Percentiles rank a stretch among this genome's conserved stretches.
These are phyloP conservation scores for Hypoxylon sp. DNA, from an alignment of 2,329 filamentous ascomycete species.

Conservation along the genomic window DNA sequence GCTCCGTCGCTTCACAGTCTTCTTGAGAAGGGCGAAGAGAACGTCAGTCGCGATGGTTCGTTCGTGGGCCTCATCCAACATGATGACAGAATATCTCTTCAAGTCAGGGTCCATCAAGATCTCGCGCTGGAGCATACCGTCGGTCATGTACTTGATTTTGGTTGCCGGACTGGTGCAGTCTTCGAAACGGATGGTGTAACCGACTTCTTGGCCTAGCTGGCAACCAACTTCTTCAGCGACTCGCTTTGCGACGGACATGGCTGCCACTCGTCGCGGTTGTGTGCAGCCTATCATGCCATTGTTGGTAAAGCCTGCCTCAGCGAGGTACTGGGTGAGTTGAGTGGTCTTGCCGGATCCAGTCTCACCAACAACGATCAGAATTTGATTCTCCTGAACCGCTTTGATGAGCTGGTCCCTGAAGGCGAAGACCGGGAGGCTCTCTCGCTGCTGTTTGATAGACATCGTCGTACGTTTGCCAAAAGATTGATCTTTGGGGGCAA, in stretches of 20 bases:
- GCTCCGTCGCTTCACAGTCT: conserved; percentile 84
- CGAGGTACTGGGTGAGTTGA: conserved; percentile 93
- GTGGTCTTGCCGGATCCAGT: conserved; percentile 98
- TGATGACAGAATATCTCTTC: conserved; percentile 92
- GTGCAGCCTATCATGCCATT: conserved; percentile 94
- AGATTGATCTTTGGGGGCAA: conserved; percentile 81
- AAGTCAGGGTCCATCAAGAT: conserved; percentile 92
- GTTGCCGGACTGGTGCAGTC: conserved; percentile 90
- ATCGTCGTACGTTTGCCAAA: conserved; percentile 89
- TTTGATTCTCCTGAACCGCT: conserved; percentile 87
- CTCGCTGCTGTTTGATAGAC: conserved; percentile 94
- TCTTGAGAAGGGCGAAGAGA: conserved; percentile 92
- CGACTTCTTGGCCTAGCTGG: conserved; percentile 89
- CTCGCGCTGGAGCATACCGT: conserved; percentile 97
- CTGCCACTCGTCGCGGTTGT: conserved; percentile 94
- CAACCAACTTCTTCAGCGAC: conserved; percentile 97
- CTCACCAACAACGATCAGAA: conserved; percentile 96
- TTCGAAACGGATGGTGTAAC: conserved; percentile 97
- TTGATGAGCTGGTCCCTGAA: conserved; percentile 90
- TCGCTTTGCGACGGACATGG: conserved; percentile 97
- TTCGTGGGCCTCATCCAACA: conserved; percentile 98
- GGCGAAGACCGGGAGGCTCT: conserved; percentile 87
- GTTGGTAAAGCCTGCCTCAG: conserved; percentile 90
- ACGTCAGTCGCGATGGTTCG: conserved; percentile 96
- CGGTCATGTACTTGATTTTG: conserved; percentile 99